These are phyloP conservation scores for Phytophthora niederhauseri DNA, from an alignment of 352 stramenopile species.

Conservation along the genomic window DNA sequence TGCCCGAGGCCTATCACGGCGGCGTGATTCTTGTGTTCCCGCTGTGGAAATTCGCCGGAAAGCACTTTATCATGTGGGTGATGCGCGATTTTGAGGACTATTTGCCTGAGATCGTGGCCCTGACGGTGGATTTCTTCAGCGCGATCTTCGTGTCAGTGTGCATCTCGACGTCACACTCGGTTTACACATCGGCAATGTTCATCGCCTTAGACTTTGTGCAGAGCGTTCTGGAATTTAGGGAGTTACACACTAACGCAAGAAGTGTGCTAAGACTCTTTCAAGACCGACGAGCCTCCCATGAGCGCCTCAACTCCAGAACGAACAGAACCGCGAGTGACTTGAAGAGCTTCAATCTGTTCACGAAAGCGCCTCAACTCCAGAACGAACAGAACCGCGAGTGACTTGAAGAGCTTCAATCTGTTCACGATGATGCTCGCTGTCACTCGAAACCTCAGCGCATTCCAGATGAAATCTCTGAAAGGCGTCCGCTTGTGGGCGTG, in stretches of 20 bases:
- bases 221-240: neutral
- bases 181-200: neutral
- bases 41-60: neutral
- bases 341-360: too few species aligned
- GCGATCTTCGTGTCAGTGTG: neutral
- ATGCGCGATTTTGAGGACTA: neutral
- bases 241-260: neutral
- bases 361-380: neutral
- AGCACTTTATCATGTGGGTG: constrained; percentile 1
- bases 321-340: neutral
- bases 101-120: neutral
- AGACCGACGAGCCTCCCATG: neutral
- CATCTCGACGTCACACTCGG: neutral
- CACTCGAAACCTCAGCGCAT: neutral
- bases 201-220: neutral
- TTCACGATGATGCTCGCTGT: neutral
- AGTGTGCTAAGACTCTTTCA: neutral
- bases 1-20: neutral
- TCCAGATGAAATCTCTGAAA: neutral
- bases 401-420: neutral
- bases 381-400: neutral
- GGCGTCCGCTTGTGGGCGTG: neutral
- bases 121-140: constrained; percentile 1
- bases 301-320: neutral
- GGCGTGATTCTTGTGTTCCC: neutral